phyloP scores from a whole-genome alignment of 345 rosid genomes.

The Arabis alpina region DNA sequence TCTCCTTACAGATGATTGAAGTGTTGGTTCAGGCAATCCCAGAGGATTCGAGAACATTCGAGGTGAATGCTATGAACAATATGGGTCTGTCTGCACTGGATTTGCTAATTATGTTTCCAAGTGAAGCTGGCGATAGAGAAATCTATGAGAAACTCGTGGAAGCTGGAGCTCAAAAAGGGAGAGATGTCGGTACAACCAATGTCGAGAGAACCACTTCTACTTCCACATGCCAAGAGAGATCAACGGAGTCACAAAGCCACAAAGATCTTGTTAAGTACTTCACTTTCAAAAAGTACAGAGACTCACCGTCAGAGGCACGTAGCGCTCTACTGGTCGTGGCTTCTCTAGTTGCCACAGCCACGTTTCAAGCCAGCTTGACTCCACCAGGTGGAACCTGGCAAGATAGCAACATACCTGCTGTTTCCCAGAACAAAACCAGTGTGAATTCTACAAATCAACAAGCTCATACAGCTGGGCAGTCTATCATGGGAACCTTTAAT shows the following conservation, averaged over 20 bases:
- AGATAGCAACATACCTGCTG: constrained; percentile 37
- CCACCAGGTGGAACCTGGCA: constrained; percentile 69
- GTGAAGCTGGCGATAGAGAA: constrained; percentile 65
- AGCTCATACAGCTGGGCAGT: constrained; percentile 47
- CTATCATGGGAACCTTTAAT: constrained; percentile 45
- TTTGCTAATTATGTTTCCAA: constrained; percentile 54
- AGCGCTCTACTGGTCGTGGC: constrained; percentile 54
- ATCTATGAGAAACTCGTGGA: constrained; percentile 46
- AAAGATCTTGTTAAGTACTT: constrained; percentile 51
- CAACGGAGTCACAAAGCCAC: constrained; percentile 11
- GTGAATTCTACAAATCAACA: neutral
- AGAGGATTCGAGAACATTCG: constrained; percentile 33
- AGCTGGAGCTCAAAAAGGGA: constrained; percentile 49
- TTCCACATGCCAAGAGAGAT: constrained; percentile 30
- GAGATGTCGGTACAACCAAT: constrained; percentile 31
- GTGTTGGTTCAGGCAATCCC: constrained; percentile 43
- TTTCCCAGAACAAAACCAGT: constrained; percentile 30
- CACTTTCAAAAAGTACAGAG: constrained; percentile 63
- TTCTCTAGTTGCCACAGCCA: constrained; percentile 57
- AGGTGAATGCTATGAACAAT: constrained; percentile 51
- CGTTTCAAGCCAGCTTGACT: constrained; percentile 54
- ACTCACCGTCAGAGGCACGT: constrained; percentile 60
- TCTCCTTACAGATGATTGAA: constrained; percentile 51
- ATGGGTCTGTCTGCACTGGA: constrained; percentile 56
- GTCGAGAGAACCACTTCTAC: constrained; percentile 29